Base-by-base conservation (phyloP, 2,329 filamentous ascomycete species). In the Aquanectria penicillioides region DNA sequence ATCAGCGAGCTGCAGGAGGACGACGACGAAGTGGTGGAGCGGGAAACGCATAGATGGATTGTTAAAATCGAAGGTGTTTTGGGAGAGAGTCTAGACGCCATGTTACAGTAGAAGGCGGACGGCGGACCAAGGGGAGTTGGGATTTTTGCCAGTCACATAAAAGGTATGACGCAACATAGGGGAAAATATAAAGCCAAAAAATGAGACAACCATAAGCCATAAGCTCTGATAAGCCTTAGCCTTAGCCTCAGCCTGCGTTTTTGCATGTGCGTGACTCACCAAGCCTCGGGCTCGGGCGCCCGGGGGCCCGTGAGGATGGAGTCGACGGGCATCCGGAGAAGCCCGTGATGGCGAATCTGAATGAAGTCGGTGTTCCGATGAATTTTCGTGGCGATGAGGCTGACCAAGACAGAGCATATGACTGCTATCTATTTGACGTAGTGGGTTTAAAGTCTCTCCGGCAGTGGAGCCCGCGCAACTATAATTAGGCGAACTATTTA, bases 1-100 rank as follows among this genome's bases (percentile, higher is more conserved):
- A 97, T 99, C 69, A 96, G 92, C 71, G 95, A 99, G 80, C 76
- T 97, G 71, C 90, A 97, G 78, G 95, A 99, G 73, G 95, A 99
- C 74, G 95, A 98, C 67, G 94, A 98, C 72, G 95, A 98, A 78
- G 83, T 85, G 23, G 94, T 99, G 20, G 95, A 99, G 80, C 83
- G 88, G 71, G 94, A 97, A 80, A 94, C 93, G 31, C 86, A 94
- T 73, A 83, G 87, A 70, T 97, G 95, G 94, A 95, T 98, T 68
- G 86, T 89, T 72, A 88, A 89, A 77, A 96, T 99, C 72, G 94
- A 98, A 78, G 89, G 86, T 41, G 90, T 96, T 25, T 78, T 98
- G 49, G 95, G 95, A 5, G 94, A 98, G 83, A 93, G 90, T 69
- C 78, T 98, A 73, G 93, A 97, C 76, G 88, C 89, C 48, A 97